Conservation (phyloP, 768 basidiomycete species). For the Lentinula aciculospora region DNA sequence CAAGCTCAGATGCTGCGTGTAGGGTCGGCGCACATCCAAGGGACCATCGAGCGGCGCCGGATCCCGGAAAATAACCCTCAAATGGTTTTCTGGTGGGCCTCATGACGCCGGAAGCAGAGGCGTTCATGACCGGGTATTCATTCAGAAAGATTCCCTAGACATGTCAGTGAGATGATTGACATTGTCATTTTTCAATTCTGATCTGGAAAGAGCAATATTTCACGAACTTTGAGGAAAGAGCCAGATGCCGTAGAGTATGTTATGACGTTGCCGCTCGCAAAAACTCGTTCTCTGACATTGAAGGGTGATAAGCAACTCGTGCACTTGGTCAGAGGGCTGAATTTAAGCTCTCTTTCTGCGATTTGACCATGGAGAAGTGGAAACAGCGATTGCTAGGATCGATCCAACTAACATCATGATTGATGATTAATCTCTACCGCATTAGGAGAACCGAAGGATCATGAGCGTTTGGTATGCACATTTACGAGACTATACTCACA, state of each 20-base stretch:
- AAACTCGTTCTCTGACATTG: not conserved
- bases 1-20: slow-evolving; percentile 1
- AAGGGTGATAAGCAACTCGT: slow-evolving; percentile 1
- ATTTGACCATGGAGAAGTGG: not conserved
- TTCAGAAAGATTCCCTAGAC: not conserved
- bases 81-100: not conserved
- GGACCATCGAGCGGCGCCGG: not conserved
- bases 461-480: no score
- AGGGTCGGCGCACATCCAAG: not conserved
- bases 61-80: not conserved
- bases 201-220: not conserved
- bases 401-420: not conserved
- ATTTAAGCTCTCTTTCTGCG: not conserved
- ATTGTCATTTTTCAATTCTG: slow-evolving; percentile 1
- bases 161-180: slow-evolving; percentile 3
- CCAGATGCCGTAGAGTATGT: slow-evolving; percentile 3
- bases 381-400: not conserved
- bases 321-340: not conserved
- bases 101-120: slow-evolving; percentile 3
- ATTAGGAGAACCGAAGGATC: no score
- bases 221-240: not conserved
- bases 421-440: not conserved
- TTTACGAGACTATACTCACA: no score
- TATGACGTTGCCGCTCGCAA: not conserved
- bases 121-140: not conserved